Percentiles rank a stretch among this genome's conserved stretches.
phyloP scores from a whole-genome alignment of 495 filamentous ascomycete species.

The Neurospora discreta region DNA sequence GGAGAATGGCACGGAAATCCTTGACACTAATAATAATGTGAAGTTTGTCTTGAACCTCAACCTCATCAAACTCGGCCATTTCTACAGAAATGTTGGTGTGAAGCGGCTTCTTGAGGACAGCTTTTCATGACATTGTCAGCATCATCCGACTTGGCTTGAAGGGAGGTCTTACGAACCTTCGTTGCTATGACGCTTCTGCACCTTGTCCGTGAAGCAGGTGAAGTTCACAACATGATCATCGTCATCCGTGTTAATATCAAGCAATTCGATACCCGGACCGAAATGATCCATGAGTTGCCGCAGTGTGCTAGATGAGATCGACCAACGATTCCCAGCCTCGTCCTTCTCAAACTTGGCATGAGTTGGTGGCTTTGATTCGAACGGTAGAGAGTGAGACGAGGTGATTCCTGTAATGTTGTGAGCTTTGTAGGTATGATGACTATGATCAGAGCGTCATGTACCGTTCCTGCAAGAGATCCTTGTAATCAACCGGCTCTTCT shows the following conservation, averaged over 20 bases:
- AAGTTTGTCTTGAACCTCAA: slow-evolving; percentile 58
- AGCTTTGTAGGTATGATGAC: background rate
- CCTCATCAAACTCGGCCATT: slow-evolving; percentile 75
- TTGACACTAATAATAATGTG: slow-evolving; percentile 87
- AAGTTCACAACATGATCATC: slow-evolving; percentile 49
- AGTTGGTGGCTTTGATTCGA: slow-evolving; percentile 69
- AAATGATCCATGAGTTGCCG: slow-evolving; percentile 88
- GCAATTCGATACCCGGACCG: slow-evolving; percentile 76
- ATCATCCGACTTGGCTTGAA: background rate
- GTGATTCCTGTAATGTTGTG: slow-evolving; percentile 51
- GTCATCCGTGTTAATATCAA: slow-evolving; percentile 71
- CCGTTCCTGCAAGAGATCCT: slow-evolving; percentile 81
- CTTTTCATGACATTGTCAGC: slow-evolving; percentile 30
- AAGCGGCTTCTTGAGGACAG: slow-evolving; percentile 85
- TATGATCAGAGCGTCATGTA: slow-evolving; percentile 17
- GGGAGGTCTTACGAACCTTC: slow-evolving; percentile 44
- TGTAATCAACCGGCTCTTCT: slow-evolving; percentile 71
- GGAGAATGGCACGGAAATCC: slow-evolving; percentile 84
- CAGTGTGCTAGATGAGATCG: slow-evolving; percentile 59
- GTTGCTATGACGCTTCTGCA: slow-evolving; percentile 50
- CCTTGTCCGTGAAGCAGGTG: slow-evolving; percentile 91
- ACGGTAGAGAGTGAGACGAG: slow-evolving; percentile 85
- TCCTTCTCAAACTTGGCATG: slow-evolving; percentile 77
- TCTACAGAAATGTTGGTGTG: slow-evolving; percentile 86
- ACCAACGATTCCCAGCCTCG: slow-evolving; percentile 64